Base-by-base conservation (phyloP, 2,329 filamentous ascomycete genomes). In the Apiospora hydei region DNA sequence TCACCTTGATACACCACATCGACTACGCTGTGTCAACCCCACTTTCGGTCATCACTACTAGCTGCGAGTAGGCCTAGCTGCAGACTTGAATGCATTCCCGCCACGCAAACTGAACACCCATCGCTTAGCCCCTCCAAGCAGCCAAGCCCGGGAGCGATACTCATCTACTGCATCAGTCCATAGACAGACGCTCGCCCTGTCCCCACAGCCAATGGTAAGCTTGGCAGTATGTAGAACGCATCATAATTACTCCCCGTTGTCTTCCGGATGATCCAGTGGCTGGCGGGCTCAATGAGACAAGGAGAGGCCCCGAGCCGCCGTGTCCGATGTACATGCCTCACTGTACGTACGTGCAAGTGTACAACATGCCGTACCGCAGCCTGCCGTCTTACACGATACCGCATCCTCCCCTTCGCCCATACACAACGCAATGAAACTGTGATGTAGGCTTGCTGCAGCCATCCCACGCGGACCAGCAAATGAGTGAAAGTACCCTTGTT, bases 41-140 rank as follows among this genome's bases (percentile, higher is more conserved):
- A 70, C 69, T 69, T 46, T 70, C 30, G 69, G 30, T 53, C 34
- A 46, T 49, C 69, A 69, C 71, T 71, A 72, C 61, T 24, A 68
- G 41, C 41, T 68, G 44, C 41, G 44, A 68, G 66, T 11, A 46
- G 18, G n/a, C 16, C 43, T 68, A 68, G 66, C 41, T 47, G 66
- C 66, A 68, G 43, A 38, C 61, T 18, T 30, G 61, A 34, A 26
- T 43, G 16, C 57, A 64, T 64, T 41, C 57, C 57, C 57, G 34
- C 57, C 57, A 64, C 57, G 34, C 57, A 64, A 51, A 64, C 57
- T 64, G 57, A 64, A 41, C 34, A n/a, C 34, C 30, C 57, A 41
- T 64, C 34, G 53, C 26, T 38, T n/a, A n/a, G n/a, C 11, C 53
- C 57, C 57, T 30, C 57, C 57, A 41, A 41, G 34, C 30, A 41